Evolutionary conservation across 805 yeast genomes (phyloP).

Genomic region (Yarrowia divulgata): DNA sequence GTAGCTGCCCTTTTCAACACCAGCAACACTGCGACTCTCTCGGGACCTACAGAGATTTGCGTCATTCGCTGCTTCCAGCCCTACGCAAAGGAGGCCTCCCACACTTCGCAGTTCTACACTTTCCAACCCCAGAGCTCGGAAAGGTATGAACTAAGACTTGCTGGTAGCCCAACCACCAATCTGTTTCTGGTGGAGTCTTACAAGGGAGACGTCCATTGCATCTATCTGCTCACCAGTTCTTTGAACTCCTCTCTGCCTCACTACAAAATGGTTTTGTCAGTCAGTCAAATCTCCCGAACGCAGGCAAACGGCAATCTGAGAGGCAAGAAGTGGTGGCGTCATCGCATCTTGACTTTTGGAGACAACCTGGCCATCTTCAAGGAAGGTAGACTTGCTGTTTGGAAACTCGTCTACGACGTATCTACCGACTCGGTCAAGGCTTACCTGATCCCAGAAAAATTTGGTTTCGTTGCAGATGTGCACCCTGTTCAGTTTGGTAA

Average conservation of each 20-base stretch:
- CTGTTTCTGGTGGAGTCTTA: constrained; percentile 33
- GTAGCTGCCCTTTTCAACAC: constrained; percentile 13
- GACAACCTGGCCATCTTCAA: constrained; percentile 21
- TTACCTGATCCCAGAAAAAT: not conserved
- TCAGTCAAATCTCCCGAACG: not conserved
- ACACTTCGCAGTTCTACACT: not conserved
- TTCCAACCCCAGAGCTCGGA: constrained; percentile 5
- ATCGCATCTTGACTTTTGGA: constrained; percentile 12
- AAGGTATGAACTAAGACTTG: not conserved
- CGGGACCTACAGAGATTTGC: not conserved
- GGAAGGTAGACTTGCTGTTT: constrained; percentile 2
- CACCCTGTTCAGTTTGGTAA: constrained; percentile 30
- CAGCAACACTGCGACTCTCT: not conserved
- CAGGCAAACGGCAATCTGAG: not conserved
- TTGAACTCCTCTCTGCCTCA: constrained; percentile 10
- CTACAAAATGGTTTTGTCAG: constrained; percentile 6
- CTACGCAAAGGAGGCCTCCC: not conserved
- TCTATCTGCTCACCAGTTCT: constrained; percentile 5
- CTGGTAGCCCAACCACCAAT: constrained; percentile 17
- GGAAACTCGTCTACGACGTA: not conserved
- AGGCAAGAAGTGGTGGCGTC: constrained; percentile 21
- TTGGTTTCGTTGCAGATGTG: constrained; percentile 2
- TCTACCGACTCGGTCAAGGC: not conserved
- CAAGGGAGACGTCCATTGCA: constrained; percentile 2
- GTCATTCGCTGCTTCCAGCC: constrained; percentile 8